phyloP scores from a whole-genome alignment of 169 alveolate species.

The Theileria annulata region DNA sequence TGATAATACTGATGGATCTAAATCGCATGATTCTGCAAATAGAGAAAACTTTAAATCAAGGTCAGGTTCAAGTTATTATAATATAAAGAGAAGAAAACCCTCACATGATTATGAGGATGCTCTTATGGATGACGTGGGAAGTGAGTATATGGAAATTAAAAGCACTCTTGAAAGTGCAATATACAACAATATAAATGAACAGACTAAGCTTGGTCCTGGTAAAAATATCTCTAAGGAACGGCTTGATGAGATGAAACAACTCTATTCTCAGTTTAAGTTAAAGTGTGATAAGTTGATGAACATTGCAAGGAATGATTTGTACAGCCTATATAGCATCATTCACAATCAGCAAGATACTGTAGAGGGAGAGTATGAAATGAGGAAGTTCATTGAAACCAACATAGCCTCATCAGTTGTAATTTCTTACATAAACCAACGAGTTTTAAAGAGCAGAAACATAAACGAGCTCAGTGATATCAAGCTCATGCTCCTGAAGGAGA shows the following conservation, averaged over 20 bases:
- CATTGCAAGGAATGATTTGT: conserved; percentile 60
- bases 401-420: conserved; percentile 62
- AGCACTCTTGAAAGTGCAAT: conserved; percentile 66
- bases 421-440: conserved; percentile 49
- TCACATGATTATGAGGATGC: neutral
- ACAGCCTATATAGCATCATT: conserved; percentile 43
- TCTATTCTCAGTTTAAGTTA: conserved; percentile 45
- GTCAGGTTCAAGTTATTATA: neutral
- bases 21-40: neutral
- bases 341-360: conserved; percentile 26
- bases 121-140: conserved; percentile 2
- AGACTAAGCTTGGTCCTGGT: conserved; percentile 61
- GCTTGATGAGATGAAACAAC: conserved; percentile 59
- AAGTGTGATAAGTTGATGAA: conserved; percentile 37
- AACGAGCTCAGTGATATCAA: conserved; percentile 36
- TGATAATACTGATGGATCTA: neutral
- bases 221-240: conserved; percentile 57
- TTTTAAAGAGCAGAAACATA: conserved; percentile 27
- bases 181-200: conserved; percentile 59
- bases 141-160: conserved; percentile 58
- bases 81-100: neutral
- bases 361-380: conserved; percentile 54
- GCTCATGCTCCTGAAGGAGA: conserved; percentile 50
- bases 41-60: neutral
- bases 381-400: conserved; percentile 35